A percentile compares a stretch with the other conserved stretches of the same genome.
phyloP scores from a whole-genome alignment of 1,284 basidiomycete genomes.

The Moesziomyces parantarcticus region DNA sequence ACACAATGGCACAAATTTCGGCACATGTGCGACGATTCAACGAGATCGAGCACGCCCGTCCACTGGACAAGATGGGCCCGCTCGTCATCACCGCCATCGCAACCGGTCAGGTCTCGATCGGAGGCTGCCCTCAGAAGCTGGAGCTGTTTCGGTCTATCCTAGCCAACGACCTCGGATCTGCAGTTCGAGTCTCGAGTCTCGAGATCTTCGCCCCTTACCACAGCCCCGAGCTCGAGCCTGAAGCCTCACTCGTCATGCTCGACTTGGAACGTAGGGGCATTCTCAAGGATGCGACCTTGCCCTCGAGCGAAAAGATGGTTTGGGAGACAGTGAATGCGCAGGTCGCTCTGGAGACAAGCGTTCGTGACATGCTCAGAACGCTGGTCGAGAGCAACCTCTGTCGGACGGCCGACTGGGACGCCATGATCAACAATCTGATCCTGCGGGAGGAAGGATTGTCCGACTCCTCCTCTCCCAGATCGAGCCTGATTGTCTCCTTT shows the following conservation, averaged over 20 bases:
- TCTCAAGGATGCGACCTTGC: slow-evolving; percentile 3
- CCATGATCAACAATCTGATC: slow-evolving; percentile 22
- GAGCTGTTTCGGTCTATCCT: slow-evolving; percentile 18
- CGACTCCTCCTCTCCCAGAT: too few species aligned
- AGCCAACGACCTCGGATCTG: slow-evolving; percentile 1
- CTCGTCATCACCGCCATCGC: slow-evolving; percentile 31
- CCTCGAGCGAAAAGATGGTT: slow-evolving; percentile 15
- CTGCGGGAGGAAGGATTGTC: slow-evolving; percentile 5
- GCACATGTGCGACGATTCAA: slow-evolving; percentile 15
- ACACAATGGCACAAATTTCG: slow-evolving; percentile 9
- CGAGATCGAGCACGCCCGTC: slow-evolving; percentile 11
- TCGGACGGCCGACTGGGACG: slow-evolving; percentile 31
- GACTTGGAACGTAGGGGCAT: slow-evolving; percentile 30
- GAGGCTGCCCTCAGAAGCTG: slow-evolving; percentile 21
- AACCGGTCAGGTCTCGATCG: slow-evolving; percentile 24
- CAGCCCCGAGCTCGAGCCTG: slow-evolving; percentile 11
- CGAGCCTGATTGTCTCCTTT: slow-evolving; percentile 15
- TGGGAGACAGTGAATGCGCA: slow-evolving; percentile 27
- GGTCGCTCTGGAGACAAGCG: slow-evolving; percentile 5
- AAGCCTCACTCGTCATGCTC: slow-evolving; percentile 13
- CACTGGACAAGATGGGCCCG: slow-evolving; percentile 8
- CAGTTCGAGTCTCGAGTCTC: slow-evolving; percentile 11
- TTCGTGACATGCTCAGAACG: slow-evolving; percentile 4
- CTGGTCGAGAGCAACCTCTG: slow-evolving; percentile 32
- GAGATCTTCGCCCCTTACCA: slow-evolving; percentile 46